phyloP scores from a whole-genome alignment of 768 basidiomycete species.

The Lyophyllum semitale region DNA sequence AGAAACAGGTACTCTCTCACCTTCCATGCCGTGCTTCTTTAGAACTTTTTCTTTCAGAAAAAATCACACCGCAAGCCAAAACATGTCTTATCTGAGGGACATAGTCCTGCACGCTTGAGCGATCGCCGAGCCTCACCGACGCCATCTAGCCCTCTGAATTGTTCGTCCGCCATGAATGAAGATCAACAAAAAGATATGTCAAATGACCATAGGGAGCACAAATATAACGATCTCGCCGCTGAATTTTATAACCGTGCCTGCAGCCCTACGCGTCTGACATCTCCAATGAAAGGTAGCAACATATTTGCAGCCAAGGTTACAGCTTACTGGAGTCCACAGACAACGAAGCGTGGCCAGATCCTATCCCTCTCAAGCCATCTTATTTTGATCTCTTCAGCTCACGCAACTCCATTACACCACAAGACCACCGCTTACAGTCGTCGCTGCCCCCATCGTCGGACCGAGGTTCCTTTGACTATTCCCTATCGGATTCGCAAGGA shows the following conservation, averaged over 20 bases:
- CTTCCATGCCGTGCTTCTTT: not conserved
- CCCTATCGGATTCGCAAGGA: not conserved
- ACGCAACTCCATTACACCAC: not conserved
- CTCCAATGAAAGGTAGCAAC: not conserved
- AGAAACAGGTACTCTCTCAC: conserved; percentile 8
- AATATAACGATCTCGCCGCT: not conserved
- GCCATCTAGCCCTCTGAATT: not conserved
- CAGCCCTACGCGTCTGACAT: not conserved
- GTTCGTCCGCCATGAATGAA: not conserved
- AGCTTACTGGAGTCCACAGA: not conserved
- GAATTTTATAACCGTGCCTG: not conserved
- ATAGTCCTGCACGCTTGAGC: not conserved
- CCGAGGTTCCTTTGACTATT: not conserved
- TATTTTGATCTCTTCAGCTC: not conserved
- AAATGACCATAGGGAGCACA: not conserved
- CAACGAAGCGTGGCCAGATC: not conserved
- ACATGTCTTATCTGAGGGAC: not conserved
- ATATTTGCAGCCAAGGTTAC: not conserved
- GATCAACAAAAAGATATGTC: not conserved
- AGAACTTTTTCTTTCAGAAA: not conserved
- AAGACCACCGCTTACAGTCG: not conserved
- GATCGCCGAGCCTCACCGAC: not conserved
- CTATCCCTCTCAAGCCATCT: not conserved
- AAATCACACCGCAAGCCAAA: not conserved
- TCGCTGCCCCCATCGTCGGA: conserved; percentile 17